Conservation (phyloP, 352 stramenopile species). For the Thalassiosira hispida region DNA sequence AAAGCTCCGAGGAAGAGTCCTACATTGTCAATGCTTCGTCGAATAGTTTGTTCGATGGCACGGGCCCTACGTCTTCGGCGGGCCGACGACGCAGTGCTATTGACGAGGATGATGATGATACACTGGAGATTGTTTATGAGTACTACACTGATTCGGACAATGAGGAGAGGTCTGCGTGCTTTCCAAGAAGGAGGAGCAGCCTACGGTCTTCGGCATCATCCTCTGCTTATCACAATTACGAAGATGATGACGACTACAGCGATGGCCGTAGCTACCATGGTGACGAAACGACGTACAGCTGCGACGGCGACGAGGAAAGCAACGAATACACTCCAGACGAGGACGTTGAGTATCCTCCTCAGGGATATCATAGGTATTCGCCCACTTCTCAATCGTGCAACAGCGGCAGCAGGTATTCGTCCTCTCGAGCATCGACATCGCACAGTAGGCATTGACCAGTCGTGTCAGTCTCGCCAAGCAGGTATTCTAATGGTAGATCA, state of each 20-base stretch:
- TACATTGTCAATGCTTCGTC: constrained; percentile 6
- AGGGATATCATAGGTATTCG: constrained; percentile 7
- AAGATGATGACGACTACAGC: not conserved
- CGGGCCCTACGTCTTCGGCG: not conserved
- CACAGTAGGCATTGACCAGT: no score
- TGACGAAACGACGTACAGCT: no score
- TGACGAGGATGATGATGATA: constrained; percentile 9
- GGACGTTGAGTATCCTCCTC: constrained; percentile 12
- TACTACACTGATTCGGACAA: not conserved
- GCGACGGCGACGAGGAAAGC: not conserved
- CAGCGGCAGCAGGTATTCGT: not conserved
- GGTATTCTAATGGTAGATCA: not conserved
- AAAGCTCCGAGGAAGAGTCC: no score
- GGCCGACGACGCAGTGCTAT: not conserved
- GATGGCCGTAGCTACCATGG: not conserved
- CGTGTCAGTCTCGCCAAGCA: no score
- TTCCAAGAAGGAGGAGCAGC: not conserved
- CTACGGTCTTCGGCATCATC: no score
- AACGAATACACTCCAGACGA: constrained; percentile 1
- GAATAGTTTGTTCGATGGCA: constrained; percentile 27
- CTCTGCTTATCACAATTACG: not conserved
- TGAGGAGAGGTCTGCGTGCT: not conserved
- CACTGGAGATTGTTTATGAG: constrained; percentile 31
- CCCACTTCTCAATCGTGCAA: not conserved
- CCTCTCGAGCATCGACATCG: not conserved